Evolutionary conservation across 2,329 filamentous ascomycete species (phyloP).

Genomic region (Apiospora saccharicola): DNA sequence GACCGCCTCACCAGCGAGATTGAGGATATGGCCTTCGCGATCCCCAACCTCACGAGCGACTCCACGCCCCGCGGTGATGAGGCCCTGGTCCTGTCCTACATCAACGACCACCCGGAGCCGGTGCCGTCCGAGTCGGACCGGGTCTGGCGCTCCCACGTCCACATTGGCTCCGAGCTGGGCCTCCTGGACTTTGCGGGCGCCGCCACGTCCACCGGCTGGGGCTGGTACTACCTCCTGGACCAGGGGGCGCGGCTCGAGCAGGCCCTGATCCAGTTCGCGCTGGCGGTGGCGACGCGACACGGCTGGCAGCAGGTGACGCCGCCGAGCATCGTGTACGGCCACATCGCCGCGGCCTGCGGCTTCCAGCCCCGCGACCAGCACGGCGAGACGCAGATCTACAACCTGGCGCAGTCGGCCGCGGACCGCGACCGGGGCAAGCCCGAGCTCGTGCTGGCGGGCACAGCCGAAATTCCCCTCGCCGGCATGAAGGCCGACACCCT

Average conservation of each 20-base stretch:
- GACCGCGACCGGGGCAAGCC: slow-evolving; percentile 70
- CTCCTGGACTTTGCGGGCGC: slow-evolving; percentile 90
- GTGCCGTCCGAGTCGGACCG: slow-evolving; percentile 44
- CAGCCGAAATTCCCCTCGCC: slow-evolving; percentile 93
- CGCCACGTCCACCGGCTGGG: slow-evolving; percentile 88
- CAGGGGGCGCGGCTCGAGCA: slow-evolving; percentile 95
- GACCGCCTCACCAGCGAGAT: slow-evolving; percentile 69
- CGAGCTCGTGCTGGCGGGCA: slow-evolving; percentile 80
- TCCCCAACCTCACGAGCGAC: slow-evolving; percentile 86
- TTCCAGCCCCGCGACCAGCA: slow-evolving; percentile 92
- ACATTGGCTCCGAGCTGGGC: slow-evolving; percentile 85
- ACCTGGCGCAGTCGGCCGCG: slow-evolving; percentile 70
- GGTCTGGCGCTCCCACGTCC: slow-evolving; percentile 77
- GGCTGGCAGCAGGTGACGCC: slow-evolving; percentile 86
- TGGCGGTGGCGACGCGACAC: slow-evolving; percentile 73
- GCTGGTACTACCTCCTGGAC: slow-evolving; percentile 96
- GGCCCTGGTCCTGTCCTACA: slow-evolving; percentile 73
- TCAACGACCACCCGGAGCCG: slow-evolving; percentile 73
- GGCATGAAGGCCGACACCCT: slow-evolving; percentile 83
- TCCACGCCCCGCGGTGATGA: slow-evolving; percentile 76
- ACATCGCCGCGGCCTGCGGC: slow-evolving; percentile 89
- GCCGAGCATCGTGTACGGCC: slow-evolving; percentile 88
- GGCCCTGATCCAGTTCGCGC: slow-evolving; percentile 86
- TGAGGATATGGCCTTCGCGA: slow-evolving; percentile 73
- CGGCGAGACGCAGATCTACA: slow-evolving; percentile 92